Evolutionary conservation across 208 protist species (phyloP).

Genomic region (Borovskyia barvae): DNA sequence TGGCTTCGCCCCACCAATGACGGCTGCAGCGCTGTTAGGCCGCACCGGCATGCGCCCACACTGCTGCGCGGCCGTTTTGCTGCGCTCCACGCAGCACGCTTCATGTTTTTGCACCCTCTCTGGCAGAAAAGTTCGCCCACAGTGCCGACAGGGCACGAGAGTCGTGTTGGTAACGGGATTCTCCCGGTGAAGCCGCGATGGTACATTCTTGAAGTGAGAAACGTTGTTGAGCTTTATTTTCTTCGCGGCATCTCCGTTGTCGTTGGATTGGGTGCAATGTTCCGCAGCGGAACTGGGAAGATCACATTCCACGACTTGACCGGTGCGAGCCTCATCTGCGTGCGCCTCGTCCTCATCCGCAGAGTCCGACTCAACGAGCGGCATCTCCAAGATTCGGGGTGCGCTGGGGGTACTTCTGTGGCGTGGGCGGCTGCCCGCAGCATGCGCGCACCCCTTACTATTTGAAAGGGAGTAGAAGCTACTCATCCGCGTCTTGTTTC

Average conservation of each 20-base stretch:
- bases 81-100: constrained; percentile 70
- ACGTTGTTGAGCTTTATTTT: constrained; percentile 80
- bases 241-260: constrained; percentile 13
- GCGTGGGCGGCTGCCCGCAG: constrained; percentile 2
- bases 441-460: neutral
- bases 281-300: neutral
- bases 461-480: constrained; percentile 2
- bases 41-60: neutral
- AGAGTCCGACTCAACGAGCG: no score
- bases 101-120: constrained; percentile 84
- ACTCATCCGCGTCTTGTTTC: neutral
- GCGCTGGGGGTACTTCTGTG: neutral
- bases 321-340: neutral
- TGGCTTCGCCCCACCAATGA: constrained; percentile 1
- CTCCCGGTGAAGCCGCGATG: constrained; percentile 61
- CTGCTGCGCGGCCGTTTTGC: constrained; percentile 29
- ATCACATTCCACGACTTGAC: constrained; percentile 13
- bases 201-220: constrained; percentile 76
- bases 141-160: constrained; percentile 59
- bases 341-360: neutral
- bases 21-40: constrained; percentile 2
- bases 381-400: no score
- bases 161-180: constrained; percentile 12
- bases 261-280: neutral
- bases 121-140: constrained; percentile 72